Evolutionary conservation across 2,329 filamentous ascomycete species (phyloP), one percentile per base, ranked within the genome.

Genomic region (Eutypella sp.): DNA sequence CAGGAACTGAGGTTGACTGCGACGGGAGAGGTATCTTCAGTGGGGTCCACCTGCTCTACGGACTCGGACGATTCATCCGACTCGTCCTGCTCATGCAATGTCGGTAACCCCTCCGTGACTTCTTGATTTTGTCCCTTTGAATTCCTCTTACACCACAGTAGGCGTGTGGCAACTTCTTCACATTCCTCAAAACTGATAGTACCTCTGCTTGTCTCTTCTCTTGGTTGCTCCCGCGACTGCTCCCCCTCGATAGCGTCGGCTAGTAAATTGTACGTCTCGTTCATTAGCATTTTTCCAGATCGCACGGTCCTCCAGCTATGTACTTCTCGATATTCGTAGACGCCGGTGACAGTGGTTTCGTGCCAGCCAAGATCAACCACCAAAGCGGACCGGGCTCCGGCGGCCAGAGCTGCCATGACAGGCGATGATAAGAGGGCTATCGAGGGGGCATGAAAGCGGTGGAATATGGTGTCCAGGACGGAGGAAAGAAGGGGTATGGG

Each of bases 301-400:
- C 93, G 77, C 13, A 88, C 74, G 33, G 81, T 92, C 44, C 88
- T 78, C 46, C 75, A 79, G 44, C 81, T 81, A 15, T 76, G 74
- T 1, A 96, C 81, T 63, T 95, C 90, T 44, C 88, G 84, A 63
- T 90, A 96, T 67, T 99, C 93, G 61, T 91, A 97, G 6, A 97
- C 76, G 5, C 84, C 87, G 0, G 89, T 95, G 19, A 95, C 80
- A 1, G 85, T 78, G 0, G 91, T 95, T 66, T 97, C 93, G 36
- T 83, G 78, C 93, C 93, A 99, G 37, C 92, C 93, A 49, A 99
- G 76, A 60, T 99, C 90, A 31, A 99, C 75, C 1, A 97, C 81
- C 36, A 99, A 66, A 1, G 85, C 89, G n/a, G 88, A 89, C 13
- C 93, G 82, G 34, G 95, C 71, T 1, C 93, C 93, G 5, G 91